phyloP scores from a whole-genome alignment of 345 rosid genomes.

The Eucalyptus tenuipes region DNA sequence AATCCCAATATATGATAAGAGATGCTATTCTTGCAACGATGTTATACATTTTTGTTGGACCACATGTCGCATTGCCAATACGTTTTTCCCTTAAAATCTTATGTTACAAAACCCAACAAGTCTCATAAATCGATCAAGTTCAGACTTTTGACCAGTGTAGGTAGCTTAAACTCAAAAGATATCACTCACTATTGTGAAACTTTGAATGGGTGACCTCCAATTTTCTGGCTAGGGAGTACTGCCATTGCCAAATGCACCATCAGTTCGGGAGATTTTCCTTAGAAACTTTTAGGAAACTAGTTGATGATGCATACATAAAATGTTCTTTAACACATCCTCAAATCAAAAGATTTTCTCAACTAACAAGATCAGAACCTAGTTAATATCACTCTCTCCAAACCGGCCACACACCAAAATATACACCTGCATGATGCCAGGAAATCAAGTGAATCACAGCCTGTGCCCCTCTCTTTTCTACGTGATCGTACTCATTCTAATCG shows the following conservation, averaged over 20 bases:
- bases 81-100: neutral
- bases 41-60: neutral
- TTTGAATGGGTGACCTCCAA: neutral
- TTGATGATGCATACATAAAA: neutral
- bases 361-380: neutral
- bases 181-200: too few species aligned
- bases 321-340: neutral
- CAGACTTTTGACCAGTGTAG: neutral
- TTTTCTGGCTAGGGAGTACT: neutral
- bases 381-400: neutral
- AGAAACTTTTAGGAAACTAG: neutral
- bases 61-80: neutral
- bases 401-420: neutral
- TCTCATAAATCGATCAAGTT: neutral
- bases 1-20: neutral
- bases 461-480: neutral
- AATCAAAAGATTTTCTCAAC: neutral
- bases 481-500: neutral
- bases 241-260: neutral
- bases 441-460: neutral
- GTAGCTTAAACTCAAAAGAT: neutral
- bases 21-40: neutral
- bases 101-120: neutral
- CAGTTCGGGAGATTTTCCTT: neutral
- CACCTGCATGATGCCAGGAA: neutral